Evolutionary conservation across 495 filamentous ascomycete species (phyloP), one percentile per base, ranked within the genome.

Genomic region (Hypoxylon lienhwacheense): DNA sequence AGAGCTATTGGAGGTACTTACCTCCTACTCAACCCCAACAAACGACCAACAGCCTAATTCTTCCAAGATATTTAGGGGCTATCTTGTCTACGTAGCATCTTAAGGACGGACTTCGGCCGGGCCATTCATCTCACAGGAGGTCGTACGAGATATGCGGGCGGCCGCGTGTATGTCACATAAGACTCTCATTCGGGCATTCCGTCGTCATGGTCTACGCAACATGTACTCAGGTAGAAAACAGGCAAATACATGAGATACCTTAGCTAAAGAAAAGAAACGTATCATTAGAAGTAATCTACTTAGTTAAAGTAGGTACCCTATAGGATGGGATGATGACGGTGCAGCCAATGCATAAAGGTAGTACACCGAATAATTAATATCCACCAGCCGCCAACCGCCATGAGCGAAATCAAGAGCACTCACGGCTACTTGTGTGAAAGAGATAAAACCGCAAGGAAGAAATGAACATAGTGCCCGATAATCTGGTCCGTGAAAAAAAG

Each of bases 71-170:
- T 40, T 12, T 24, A n/a, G 5, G 36, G 36, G 36, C 5, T 22
- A 41, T 12, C 22, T 4, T 8, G 11, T 25, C 20, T n/a, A 41
- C 5, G 25, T 4, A 41, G n/a, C n/a, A 22, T 43, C 16, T 47
- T 36, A 21, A 49, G 4, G 16, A 25, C 17, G 28, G 40, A 32
- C 19, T 22, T 34, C 45, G 26, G 35, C 17, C 25, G 26, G 19
- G 10, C 28, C 10, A 11, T 10, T 34, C 33, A 40, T 40, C 11
- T 44, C 26, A 44, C 17, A 43, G 21, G 21, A 41, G 24, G 52
- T 52, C 22, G 35, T 37, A 44, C 42, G 19, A 45, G 10, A 26
- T 19, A 61, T 56, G 52, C 47, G 32, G 37, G 35, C 28, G 53
- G 24, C 58, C 52, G 52, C 22, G 20, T 55, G 33, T n/a, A 37